Conservation (phyloP, 2,329 filamentous ascomycete species). For the Apiospora marii region DNA sequence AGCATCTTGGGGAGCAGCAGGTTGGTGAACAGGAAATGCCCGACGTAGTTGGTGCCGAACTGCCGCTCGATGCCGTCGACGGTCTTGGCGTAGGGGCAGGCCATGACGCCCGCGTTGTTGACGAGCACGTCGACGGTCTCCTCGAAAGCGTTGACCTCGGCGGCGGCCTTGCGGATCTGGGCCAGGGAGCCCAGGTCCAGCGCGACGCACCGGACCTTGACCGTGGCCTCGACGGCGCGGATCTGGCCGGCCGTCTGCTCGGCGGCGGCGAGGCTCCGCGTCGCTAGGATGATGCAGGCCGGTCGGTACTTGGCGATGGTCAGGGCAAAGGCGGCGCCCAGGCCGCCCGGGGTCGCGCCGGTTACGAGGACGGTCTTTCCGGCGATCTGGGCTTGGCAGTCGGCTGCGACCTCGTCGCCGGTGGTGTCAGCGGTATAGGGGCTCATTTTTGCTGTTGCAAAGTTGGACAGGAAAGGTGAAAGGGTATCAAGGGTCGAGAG, state of each 20-base stretch:
- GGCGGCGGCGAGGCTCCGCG: constrained; percentile 50
- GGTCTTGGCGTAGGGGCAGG: constrained; percentile 38
- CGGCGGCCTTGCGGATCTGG: constrained; percentile 42
- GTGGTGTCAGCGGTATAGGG: constrained; percentile 28
- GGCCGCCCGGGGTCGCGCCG: constrained; percentile 47
- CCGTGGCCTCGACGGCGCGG: constrained; percentile 38
- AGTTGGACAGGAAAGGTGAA: neutral
- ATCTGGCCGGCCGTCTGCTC: constrained; percentile 48
- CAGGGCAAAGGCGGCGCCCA: constrained; percentile 47
- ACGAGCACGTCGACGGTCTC: constrained; percentile 40
- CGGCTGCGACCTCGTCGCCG: constrained; percentile 38
- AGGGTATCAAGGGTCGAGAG: too few species aligned
- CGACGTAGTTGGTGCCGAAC: constrained; percentile 47
- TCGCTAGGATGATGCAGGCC: constrained; percentile 51
- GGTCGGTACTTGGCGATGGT: constrained; percentile 49
- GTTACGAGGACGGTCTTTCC: constrained; percentile 50
- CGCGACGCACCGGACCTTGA: constrained; percentile 43
- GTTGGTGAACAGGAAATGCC: constrained; percentile 49
- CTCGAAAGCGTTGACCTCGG: constrained; percentile 42
- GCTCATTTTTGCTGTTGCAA: neutral
- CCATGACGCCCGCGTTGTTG: constrained; percentile 54
- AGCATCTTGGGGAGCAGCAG: constrained; percentile 43
- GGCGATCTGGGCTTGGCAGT: constrained; percentile 43
- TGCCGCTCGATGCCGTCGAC: constrained; percentile 49
- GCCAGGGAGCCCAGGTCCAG: constrained; percentile 22